phyloP scores from a whole-genome alignment of 1,284 basidiomycete genomes.

The Spongispora temasekensis region DNA sequence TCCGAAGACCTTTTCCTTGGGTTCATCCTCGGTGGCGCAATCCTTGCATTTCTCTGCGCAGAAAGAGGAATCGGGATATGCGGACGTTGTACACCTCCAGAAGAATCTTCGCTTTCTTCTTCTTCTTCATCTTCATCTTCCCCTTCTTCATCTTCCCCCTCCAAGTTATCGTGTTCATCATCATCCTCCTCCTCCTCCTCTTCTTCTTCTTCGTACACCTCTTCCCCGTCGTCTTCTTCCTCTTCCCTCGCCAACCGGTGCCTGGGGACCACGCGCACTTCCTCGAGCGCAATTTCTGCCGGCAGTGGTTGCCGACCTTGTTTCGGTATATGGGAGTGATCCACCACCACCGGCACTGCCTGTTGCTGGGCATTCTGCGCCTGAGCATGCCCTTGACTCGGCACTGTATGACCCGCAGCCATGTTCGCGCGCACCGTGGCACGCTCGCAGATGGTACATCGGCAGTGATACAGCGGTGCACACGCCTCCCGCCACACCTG shows the following conservation, averaged over 20 bases:
- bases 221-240: slow-evolving; percentile 28
- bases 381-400: slow-evolving; percentile 19
- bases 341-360: not conserved
- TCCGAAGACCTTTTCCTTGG: slow-evolving; percentile 36
- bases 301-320: slow-evolving; percentile 7
- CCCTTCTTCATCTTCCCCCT: slow-evolving; percentile 16
- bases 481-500: slow-evolving; percentile 76
- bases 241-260: slow-evolving; percentile 22
- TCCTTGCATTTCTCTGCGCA: slow-evolving; percentile 12
- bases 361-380: slow-evolving; percentile 10
- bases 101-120: slow-evolving; percentile 30
- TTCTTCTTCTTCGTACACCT: slow-evolving; percentile 18
- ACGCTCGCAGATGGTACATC: slow-evolving; percentile 69
- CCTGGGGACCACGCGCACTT: slow-evolving; percentile 18
- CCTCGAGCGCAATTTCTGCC: slow-evolving; percentile 30
- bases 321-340: slow-evolving; percentile 8
- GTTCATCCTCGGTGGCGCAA: slow-evolving; percentile 25
- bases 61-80: too few relatives aligned
- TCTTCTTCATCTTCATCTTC: slow-evolving; percentile 24
- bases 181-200: slow-evolving; percentile 18
- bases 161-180: too few relatives aligned
- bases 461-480: slow-evolving; percentile 67
- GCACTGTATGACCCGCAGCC: slow-evolving; percentile 31
- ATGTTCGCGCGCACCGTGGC: slow-evolving; percentile 46
- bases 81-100: slow-evolving; percentile 8